A percentile compares a stretch with the other conserved stretches of the same genome.
Evolutionary conservation across 192 early-diverging fungal species (phyloP).

Genomic region (Helicostylum pulchrum): DNA sequence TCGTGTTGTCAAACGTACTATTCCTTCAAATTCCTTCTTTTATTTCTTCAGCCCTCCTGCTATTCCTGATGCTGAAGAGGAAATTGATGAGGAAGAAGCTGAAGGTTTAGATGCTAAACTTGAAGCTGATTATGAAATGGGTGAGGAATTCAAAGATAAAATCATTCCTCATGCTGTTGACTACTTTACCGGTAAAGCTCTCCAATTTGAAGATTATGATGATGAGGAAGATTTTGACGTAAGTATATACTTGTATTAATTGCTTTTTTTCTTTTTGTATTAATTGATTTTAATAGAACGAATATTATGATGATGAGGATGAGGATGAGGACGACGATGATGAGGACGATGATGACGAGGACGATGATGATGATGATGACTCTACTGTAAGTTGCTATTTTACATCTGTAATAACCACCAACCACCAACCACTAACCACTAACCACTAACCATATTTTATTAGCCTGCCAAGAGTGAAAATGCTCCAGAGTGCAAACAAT

Average conservation of each 20-base stretch:
- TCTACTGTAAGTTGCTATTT: slow-evolving; percentile 42
- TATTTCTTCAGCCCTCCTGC: slow-evolving; percentile 89
- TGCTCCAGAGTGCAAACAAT: slow-evolving; percentile 58
- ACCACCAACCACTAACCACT: neutral
- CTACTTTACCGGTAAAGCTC: slow-evolving; percentile 98
- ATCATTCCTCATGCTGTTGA: slow-evolving; percentile 94
- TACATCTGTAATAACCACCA: neutral
- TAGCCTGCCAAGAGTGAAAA: slow-evolving; percentile 50
- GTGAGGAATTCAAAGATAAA: slow-evolving; percentile 97
- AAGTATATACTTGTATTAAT: neutral
- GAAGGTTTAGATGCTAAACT: slow-evolving; percentile 82
- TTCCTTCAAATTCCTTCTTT: slow-evolving; percentile 97
- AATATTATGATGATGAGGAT: slow-evolving; percentile 57
- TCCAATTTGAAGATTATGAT: slow-evolving; percentile 75
- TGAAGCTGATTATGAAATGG: slow-evolving; percentile 91
- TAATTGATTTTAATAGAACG: slow-evolving; percentile 54
- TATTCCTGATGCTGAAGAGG: slow-evolving; percentile 70
- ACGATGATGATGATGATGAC: slow-evolving; percentile 64
- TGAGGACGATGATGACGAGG: slow-evolving; percentile 11
- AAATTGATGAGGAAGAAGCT: slow-evolving; percentile 68
- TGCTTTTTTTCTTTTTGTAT: slow-evolving; percentile 41
- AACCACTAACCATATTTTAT: slow-evolving; percentile 1
- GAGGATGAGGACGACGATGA: slow-evolving; percentile 14
- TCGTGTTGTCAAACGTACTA: slow-evolving; percentile 94
- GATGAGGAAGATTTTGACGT: slow-evolving; percentile 53